A percentile compares a stretch with the other conserved stretches of the same genome.
These are phyloP conservation scores for Emergomyces africanus DNA, from an alignment of 2,329 filamentous ascomycete genomes.

Conservation along the genomic window DNA sequence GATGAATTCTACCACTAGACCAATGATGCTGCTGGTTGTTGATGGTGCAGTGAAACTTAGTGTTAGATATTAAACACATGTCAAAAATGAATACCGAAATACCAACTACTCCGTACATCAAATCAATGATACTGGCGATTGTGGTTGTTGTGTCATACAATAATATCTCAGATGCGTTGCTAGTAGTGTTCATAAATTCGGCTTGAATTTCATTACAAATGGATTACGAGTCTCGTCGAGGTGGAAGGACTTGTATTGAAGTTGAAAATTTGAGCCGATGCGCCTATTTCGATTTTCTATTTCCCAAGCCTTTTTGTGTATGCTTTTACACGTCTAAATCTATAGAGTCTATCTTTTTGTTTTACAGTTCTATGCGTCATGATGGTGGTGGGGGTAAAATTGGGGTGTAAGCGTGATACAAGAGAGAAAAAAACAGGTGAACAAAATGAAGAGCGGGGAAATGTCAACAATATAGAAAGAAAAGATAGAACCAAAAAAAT, in stretches of 20 bases:
- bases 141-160: too few species aligned
- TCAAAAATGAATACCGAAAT: too few species aligned
- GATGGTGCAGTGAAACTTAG: too few species aligned
- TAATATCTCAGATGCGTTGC: too few species aligned
- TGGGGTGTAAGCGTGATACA: background rate
- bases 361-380: background rate
- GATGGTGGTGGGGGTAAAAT: too few species aligned
- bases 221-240: background rate
- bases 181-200: too few species aligned
- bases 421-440: too few species aligned
- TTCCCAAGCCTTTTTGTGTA: background rate
- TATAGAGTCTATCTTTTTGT: background rate
- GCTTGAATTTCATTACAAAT: background rate
- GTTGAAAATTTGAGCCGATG: background rate
- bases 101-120: too few species aligned
- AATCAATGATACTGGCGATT: too few species aligned
- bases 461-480: background rate
- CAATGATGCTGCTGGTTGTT: background rate
- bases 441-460: background rate
- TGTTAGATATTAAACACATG: too few species aligned
- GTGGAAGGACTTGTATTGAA: background rate
- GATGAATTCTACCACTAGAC: slow-evolving; percentile 4
- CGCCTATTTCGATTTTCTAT: background rate
- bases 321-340: background rate
- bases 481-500: background rate